Evolutionary conservation across 2,329 filamentous ascomycete species (phyloP).

Genomic region (Aureobasidium musti): DNA sequence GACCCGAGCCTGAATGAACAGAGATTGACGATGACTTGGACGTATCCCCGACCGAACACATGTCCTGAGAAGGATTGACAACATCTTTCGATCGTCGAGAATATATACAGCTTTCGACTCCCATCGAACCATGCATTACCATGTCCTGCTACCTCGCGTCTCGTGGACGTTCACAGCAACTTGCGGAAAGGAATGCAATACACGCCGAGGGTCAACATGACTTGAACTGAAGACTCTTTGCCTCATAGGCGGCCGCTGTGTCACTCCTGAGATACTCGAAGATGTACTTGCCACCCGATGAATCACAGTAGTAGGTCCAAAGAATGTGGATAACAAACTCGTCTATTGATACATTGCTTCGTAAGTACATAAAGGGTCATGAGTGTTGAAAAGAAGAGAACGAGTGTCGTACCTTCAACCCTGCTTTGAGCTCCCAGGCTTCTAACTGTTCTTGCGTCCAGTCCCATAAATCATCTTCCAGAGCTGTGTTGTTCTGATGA

Average conservation of each 20-base stretch:
- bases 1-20: not conserved
- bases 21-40: too few relatives aligned
- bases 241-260: not conserved
- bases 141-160: not conserved
- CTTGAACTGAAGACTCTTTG: not conserved
- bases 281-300: not conserved
- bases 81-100: not conserved
- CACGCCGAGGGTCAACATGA: not conserved
- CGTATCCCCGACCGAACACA: too few relatives aligned
- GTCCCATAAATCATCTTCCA: slow-evolving; percentile 37
- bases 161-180: not conserved
- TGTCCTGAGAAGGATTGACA: too few relatives aligned
- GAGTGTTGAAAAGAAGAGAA: not conserved
- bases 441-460: slow-evolving; percentile 39
- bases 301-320: not conserved
- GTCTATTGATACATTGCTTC: slow-evolving; percentile 3
- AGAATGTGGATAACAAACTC: slow-evolving; percentile 3
- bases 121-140: not conserved
- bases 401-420: slow-evolving; percentile 8
- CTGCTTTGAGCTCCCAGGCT: slow-evolving; percentile 24
- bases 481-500: slow-evolving; percentile 31
- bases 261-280: not conserved
- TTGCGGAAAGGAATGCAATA: not conserved
- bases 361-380: slow-evolving; percentile 10
- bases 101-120: not conserved